A percentile compares a stretch with the other conserved stretches of the same genome.
Evolutionary conservation across 2,329 filamentous ascomycete genomes (phyloP).

Genomic region (Colletotrichum sp.): DNA sequence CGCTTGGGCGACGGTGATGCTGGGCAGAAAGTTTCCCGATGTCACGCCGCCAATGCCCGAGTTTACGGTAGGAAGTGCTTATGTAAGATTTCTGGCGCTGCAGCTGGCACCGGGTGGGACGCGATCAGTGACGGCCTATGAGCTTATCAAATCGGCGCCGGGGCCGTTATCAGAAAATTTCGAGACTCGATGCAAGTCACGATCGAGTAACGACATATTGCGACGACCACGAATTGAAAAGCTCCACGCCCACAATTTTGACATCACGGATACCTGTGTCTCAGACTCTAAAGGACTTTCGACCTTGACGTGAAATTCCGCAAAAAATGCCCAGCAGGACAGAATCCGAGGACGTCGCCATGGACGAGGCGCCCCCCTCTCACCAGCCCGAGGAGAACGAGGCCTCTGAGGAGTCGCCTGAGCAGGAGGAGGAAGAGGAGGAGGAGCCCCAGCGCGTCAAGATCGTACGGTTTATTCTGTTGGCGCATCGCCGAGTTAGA

Average conservation of each 20-base stretch:
- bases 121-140: not conserved
- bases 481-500: too few species aligned
- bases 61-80: not conserved
- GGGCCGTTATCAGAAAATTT: slow-evolving; percentile 18
- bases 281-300: not conserved
- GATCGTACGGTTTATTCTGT: slow-evolving; percentile 52
- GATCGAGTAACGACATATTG: not conserved
- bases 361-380: slow-evolving; percentile 33
- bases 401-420: slow-evolving; percentile 39
- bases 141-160: slow-evolving; percentile 10
- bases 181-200: slow-evolving; percentile 8
- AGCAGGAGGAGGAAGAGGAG: slow-evolving; percentile 53
- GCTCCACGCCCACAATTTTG: not conserved
- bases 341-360: slow-evolving; percentile 43
- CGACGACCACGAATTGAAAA: not conserved
- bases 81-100: not conserved
- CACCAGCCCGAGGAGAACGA: slow-evolving; percentile 38
- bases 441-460: slow-evolving; percentile 63
- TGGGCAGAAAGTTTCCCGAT: not conserved
- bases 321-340: slow-evolving; percentile 44
- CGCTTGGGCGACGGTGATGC: not conserved
- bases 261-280: not conserved
- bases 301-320: not conserved
- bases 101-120: not conserved
- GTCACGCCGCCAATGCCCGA: not conserved